Conservation (phyloP, 768 basidiomycete species). For the Auricularia sp. region DNA sequence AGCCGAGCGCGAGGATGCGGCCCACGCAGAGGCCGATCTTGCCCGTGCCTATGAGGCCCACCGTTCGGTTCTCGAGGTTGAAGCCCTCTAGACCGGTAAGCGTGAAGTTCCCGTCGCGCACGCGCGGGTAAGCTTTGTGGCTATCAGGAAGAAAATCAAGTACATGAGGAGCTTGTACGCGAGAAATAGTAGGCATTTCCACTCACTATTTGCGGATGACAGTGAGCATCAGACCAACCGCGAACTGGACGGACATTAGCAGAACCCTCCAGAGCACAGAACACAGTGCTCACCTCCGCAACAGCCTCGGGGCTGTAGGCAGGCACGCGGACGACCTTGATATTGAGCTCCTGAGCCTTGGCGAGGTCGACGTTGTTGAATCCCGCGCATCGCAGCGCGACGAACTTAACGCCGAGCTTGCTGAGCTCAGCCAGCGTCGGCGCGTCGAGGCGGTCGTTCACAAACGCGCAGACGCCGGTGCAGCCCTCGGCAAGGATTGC, state of each 20-base stretch:
- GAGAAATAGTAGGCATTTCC: background rate
- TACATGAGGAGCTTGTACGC: background rate
- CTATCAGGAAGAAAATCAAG: background rate
- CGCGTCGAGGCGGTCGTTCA: conserved; percentile 11
- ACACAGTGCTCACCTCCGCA: conserved; percentile 6
- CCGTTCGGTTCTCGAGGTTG: conserved; percentile 18
- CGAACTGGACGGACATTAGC: conserved; percentile 7
- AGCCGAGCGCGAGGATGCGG: conserved; percentile 18
- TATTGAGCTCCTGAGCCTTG: conserved; percentile 10
- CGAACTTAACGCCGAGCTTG: conserved; percentile 7
- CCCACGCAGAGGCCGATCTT: conserved; percentile 19
- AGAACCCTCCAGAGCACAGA: background rate
- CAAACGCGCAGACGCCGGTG: conserved; percentile 13
- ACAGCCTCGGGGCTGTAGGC: conserved; percentile 15
- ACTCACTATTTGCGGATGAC: conserved; percentile 14
- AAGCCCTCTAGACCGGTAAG: conserved; percentile 13
- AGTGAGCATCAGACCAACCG: conserved; percentile 13
- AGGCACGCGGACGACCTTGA: conserved; percentile 11
- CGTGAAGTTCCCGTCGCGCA: conserved; percentile 15
- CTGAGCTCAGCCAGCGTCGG: conserved; percentile 8
- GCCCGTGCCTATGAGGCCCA: conserved; percentile 28
- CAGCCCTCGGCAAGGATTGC: conserved; percentile 6
- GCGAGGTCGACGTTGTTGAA: conserved; percentile 11
- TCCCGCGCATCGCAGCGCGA: conserved; percentile 7
- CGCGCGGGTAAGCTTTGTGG: conserved; percentile 11